Evolutionary conservation across 2,329 filamentous ascomycete genomes (phyloP), one percentile per base, ranked within the genome.

Genomic region (Leptographium wingfieldii): DNA sequence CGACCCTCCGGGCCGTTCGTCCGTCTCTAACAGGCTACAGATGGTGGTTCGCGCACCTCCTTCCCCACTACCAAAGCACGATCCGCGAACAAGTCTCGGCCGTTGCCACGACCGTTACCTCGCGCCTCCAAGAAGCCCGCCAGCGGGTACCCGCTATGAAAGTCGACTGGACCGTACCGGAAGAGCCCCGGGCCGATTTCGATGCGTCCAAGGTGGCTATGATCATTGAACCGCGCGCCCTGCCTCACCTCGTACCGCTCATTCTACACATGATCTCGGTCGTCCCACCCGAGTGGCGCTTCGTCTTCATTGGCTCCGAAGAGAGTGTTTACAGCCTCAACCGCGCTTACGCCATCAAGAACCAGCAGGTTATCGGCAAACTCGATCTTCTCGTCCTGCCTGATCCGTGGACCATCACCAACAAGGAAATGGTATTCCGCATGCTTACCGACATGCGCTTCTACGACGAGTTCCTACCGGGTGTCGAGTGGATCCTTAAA

Each of bases 281-380:
- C 27, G 75, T 80, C 1, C 78, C 78, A 2, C 74, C 76, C 7
- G 79, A 81, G 66, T 82, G 79, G 79, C 75, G 74, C 53, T 80
- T 81, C 67, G 66, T 78, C 62, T 80, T 81, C 66, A 72, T 81
- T 63, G 78, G 79, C 57, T 76, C 78, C 38, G 72, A 74, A 40
- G 69, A 74, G 64, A 80, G 77, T 58, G 73, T 78, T 29, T 69
- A 73, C 52, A 73, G 71, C 62, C 69, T 82, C 11, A 72, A 72
- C 29, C 70, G 76, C 51, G 73, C 74, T 60, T 74, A 73, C 58
- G 74, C 77, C 29, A 75, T 77, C 56, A 74, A 76, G 65, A 72
- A 77, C 62, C 78, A 80, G 65, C 73, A 77, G 64, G 70, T 73
- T 27, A 73, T 74, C 51, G 79, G 79, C 31, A 81, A 81, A 68